These are phyloP conservation scores for Camellia oleifera DNA, from an alignment of 179 eudicot genomes.

Conservation along the genomic window DNA sequence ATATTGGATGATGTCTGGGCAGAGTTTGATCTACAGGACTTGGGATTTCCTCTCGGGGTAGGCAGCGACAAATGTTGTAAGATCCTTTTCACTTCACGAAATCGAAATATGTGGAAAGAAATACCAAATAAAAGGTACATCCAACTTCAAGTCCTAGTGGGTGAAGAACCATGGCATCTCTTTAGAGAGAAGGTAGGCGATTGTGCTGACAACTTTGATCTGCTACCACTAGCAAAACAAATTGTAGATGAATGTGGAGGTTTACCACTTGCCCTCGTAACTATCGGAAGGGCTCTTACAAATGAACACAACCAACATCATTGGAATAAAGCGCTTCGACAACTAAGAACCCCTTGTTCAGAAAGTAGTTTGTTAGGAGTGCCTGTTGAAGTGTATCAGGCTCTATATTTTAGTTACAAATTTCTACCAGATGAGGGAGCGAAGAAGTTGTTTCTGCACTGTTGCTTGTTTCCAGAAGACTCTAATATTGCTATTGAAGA, in stretches of 20 bases:
- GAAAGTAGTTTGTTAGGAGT: background rate
- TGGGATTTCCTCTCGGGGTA: constrained; percentile 30
- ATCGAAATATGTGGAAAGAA: constrained; percentile 5
- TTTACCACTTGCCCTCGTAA: constrained; percentile 20
- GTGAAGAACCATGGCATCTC: constrained; percentile 13
- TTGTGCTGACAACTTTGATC: background rate
- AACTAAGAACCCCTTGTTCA: background rate
- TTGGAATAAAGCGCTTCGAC: constrained; percentile 20
- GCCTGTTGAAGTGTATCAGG: background rate
- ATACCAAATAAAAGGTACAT: constrained; percentile 3
- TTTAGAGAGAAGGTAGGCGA: constrained; percentile 10
- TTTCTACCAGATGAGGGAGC: constrained; percentile 17
- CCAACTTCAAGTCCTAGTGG: background rate
- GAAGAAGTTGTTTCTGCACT: constrained; percentile 19
- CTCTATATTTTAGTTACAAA: constrained; percentile 17
- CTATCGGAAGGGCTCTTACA: constrained; percentile 16
- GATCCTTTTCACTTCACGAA: constrained; percentile 33
- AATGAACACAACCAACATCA: background rate
- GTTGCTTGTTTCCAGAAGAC: constrained; percentile 23
- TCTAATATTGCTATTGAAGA: constrained; percentile 13
- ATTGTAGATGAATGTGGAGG: constrained; percentile 23
- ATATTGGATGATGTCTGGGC: constrained; percentile 52
- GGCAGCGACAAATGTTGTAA: constrained; percentile 22
- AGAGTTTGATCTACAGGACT: constrained; percentile 27
- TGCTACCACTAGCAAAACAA: background rate